Percentiles rank a stretch among this genome's conserved stretches.
phyloP scores from a whole-genome alignment of 768 basidiomycete genomes.

The Boletus pseudopeckii region DNA sequence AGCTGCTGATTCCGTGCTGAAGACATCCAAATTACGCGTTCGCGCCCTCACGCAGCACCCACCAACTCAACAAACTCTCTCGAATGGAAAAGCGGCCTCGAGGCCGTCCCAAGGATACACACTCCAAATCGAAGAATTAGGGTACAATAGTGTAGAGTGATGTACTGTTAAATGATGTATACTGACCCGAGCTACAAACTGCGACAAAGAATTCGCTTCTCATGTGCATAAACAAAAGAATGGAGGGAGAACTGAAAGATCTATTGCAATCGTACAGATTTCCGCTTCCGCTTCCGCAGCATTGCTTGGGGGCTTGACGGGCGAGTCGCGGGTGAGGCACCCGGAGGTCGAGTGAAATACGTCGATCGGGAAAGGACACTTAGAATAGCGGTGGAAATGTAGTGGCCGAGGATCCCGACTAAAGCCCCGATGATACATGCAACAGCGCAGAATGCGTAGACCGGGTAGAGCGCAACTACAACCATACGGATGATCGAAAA shows the following conservation, averaged over 20 bases:
- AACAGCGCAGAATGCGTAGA: conserved; percentile 55
- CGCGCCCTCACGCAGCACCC: too few relatives aligned
- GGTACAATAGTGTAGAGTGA: not conserved
- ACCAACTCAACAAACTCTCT: too few relatives aligned
- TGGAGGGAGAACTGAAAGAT: not conserved
- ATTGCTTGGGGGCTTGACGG: conserved; percentile 8
- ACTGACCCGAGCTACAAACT: not conserved
- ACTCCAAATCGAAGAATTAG: not conserved
- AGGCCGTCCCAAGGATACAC: too few relatives aligned
- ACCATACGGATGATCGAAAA: conserved; percentile 37
- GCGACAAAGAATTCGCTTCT: not conserved
- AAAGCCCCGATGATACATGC: conserved; percentile 51
- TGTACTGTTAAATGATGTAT: not conserved
- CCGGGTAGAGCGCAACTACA: conserved; percentile 46
- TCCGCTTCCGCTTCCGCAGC: conserved; percentile 24
- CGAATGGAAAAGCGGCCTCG: not conserved
- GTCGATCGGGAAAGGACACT: conserved; percentile 10
- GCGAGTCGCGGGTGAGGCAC: not conserved
- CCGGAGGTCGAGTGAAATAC: conserved; percentile 8
- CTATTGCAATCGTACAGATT: conserved; percentile 22
- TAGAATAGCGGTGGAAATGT: conserved; percentile 13
- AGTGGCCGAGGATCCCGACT: conserved; percentile 41
- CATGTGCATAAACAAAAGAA: not conserved
- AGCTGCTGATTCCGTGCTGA: too few relatives aligned
- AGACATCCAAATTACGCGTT: too few relatives aligned